Percentiles rank a stretch among this genome's conserved stretches.
Conservation (phyloP, 176 grass and related monocot species). For the Oryza meridionalis region DNA sequence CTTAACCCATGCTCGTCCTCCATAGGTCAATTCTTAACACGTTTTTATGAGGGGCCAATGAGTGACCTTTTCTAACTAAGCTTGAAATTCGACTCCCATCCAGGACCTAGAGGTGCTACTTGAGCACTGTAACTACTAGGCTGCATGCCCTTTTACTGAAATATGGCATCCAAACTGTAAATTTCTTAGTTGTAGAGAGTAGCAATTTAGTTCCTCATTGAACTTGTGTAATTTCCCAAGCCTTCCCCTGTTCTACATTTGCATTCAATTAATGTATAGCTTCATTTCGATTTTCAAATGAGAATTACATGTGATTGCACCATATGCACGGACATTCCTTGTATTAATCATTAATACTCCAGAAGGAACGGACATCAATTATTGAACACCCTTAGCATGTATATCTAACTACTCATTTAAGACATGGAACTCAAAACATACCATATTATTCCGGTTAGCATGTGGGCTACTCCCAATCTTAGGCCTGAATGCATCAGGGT, state of each 20-base stretch:
- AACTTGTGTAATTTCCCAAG: conserved; percentile 10
- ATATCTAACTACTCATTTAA: conserved; percentile 23
- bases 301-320: background rate
- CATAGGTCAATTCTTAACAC: too few relatives aligned
- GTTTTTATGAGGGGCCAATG: too few relatives aligned
- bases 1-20: too few relatives aligned
- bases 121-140: too few relatives aligned
- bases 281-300: conserved; percentile 10
- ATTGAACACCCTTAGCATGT: conserved; percentile 18
- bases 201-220: conserved; percentile 13
- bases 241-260: background rate
- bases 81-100: too few relatives aligned
- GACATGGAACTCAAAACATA: conserved; percentile 59
- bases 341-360: conserved; percentile 16
- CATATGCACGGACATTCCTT: background rate
- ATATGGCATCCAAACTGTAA: background rate
- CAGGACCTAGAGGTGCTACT: too few relatives aligned
- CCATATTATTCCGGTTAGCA: conserved; percentile 59
- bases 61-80: too few relatives aligned
- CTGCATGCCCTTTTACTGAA: background rate
- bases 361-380: conserved; percentile 1
- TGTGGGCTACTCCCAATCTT: conserved; percentile 96
- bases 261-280: background rate
- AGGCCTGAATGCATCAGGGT: conserved; percentile 94
- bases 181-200: conserved; percentile 9